Conservation (phyloP, 768 basidiomycete species). For the Rhizopogon salebrosus region DNA sequence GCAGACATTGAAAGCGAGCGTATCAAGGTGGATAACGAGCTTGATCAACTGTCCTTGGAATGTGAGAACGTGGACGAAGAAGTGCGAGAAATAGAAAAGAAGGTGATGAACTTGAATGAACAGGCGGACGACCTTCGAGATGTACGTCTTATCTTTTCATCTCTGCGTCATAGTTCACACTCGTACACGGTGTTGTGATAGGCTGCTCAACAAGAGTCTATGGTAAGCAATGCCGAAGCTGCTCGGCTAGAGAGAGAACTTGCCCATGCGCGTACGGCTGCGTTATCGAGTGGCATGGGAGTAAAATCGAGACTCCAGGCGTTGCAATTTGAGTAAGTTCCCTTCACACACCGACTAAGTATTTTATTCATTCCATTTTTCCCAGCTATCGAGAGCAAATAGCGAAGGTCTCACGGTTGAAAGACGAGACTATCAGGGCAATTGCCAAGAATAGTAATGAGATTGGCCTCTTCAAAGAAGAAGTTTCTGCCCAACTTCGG, state of each 20-base stretch:
- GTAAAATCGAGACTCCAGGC: constrained; percentile 75
- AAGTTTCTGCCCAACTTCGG: constrained; percentile 65
- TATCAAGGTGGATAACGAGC: constrained; percentile 77
- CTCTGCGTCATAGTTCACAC: neutral
- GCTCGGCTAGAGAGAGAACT: constrained; percentile 65
- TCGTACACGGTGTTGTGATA: constrained; percentile 21
- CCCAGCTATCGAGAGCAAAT: constrained; percentile 76
- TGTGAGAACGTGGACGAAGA: constrained; percentile 84
- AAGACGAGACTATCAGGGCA: constrained; percentile 74
- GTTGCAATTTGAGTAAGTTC: constrained; percentile 66
- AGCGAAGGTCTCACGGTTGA: constrained; percentile 67
- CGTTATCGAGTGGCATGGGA: constrained; percentile 76
- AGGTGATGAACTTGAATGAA: constrained; percentile 61
- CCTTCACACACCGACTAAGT: neutral
- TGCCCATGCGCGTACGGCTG: constrained; percentile 68
- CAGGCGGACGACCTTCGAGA: constrained; percentile 81
- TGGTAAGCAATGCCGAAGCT: constrained; percentile 61
- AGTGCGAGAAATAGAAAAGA: constrained; percentile 66
- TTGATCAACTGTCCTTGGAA: constrained; percentile 69
- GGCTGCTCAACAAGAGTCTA: constrained; percentile 75
- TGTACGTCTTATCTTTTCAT: constrained; percentile 36
- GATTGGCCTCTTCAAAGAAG: constrained; percentile 76
- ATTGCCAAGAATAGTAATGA: constrained; percentile 84
- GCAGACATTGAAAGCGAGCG: constrained; percentile 71
- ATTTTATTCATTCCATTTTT: constrained; percentile 1